phyloP scores from a whole-genome alignment of 176 grass and related monocot species.

The Bothriochloa decipiens region DNA sequence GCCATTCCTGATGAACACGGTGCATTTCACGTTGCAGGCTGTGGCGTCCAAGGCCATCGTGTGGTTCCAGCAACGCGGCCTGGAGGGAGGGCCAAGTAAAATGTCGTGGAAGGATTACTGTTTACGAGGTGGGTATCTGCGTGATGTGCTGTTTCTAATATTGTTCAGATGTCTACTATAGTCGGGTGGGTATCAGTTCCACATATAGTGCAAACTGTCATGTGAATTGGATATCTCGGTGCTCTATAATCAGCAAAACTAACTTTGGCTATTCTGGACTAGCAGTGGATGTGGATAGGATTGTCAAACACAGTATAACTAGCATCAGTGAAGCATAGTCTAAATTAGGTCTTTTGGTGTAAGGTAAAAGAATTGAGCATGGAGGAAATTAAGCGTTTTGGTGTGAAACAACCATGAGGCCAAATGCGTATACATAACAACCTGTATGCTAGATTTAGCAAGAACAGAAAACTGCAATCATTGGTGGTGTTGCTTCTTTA shows the following conservation, averaged over 20 bases:
- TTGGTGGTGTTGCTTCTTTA: background rate
- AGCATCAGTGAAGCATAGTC: background rate
- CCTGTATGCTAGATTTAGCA: slow-evolving; percentile 7
- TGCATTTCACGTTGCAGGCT: slow-evolving; percentile 99
- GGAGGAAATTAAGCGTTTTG: background rate
- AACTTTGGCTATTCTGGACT: slow-evolving; percentile 21
- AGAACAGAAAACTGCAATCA: background rate
- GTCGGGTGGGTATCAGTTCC: background rate
- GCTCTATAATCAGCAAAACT: slow-evolving; percentile 33
- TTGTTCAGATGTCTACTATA: background rate
- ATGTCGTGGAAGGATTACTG: slow-evolving; percentile 97
- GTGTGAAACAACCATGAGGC: background rate
- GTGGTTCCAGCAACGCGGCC: slow-evolving; percentile 66
- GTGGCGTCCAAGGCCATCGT: slow-evolving; percentile 69
- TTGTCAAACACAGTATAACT: slow-evolving; percentile 19
- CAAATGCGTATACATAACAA: slow-evolving; percentile 6
- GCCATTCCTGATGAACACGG: slow-evolving; percentile 94
- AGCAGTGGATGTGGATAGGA: background rate
- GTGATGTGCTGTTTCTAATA: slow-evolving; percentile 13
- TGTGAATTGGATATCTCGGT: slow-evolving; percentile 1
- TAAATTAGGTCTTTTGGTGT: background rate
- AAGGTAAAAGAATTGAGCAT: background rate
- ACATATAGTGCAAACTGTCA: slow-evolving; percentile 18
- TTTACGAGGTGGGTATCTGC: slow-evolving; percentile 52
- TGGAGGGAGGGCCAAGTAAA: slow-evolving; percentile 37